Evolutionary conservation across 805 yeast species (phyloP), one percentile per base, ranked within the genome.

Genomic region (Schwanniomyces vanrijiae): DNA sequence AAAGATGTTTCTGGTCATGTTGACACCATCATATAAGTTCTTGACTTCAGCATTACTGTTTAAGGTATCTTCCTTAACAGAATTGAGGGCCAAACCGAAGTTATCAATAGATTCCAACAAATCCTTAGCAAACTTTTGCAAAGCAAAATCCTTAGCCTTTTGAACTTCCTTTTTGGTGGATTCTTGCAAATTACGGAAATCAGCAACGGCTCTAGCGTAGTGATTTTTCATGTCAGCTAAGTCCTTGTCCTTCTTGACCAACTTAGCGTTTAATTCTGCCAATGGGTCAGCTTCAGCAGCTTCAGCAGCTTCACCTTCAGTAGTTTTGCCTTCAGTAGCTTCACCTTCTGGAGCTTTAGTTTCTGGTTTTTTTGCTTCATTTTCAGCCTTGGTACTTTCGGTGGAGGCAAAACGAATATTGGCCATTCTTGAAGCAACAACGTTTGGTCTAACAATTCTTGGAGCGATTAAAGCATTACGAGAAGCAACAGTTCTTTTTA

Each of bases 71-170:
- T 77, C 81, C 55, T 78, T 77, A 55, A 88, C 90, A 1, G 90
- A 82, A 52, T 75, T 72, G 57, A 91, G 75, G 8, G 97, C 97
- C 59, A 91, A 88, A 38, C 87, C 88, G 62, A 90, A 90, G 72
- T 90, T 90, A 64, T 90, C 97, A 37, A 90, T 80, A 5, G 96
- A 86, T 62, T 90, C 97, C 57, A 90, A 76, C 63, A 90, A 77
- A 56, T 90, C 97, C 68, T 83, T 86, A 54, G 96, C 94, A 64
- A 90, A 90, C 68, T 89, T 90, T 68, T 90, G 96, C 54, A 91
- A 76, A 0, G 97, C 97, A 71, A 84, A 90, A 62, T 89, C 96
- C 63, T 78, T 85, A 45, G 96, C 90, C 72, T 88, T 88, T 69
- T 87, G 86, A 46, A 88, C 75, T 65, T 91, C 97, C 57, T 88